Conservation (phyloP, 306 rosid genomes). For the apple (Malus domestica) region ASM211411v1 NC_041798.1:14916501-14917000, state of each 20-base stretch:
- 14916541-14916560: conserved; percentile 83
- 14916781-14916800: conserved; percentile 49
- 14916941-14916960: conserved; percentile 74
- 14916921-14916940: conserved; percentile 88
- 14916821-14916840: conserved; percentile 71
- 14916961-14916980: conserved; percentile 50
- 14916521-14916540: conserved; percentile 97
- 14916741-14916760: conserved; percentile 46
- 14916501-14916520: conserved; percentile 82
- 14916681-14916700: conserved; percentile 90
- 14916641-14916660: not conserved
- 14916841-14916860: not conserved
- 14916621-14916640: not conserved
- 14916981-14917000: conserved; percentile 38
- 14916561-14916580: not conserved
- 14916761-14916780: conserved; percentile 76
- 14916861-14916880: not conserved
- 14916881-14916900: not conserved
- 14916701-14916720: conserved; percentile 93
- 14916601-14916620: not conserved
- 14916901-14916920: conserved; percentile 29
- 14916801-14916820: conserved; percentile 71
- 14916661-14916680: not conserved
- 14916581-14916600: not conserved
- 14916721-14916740: conserved; percentile 74